Evolutionary conservation across 768 basidiomycete genomes (phyloP).

Genomic region (Mycena maculata): DNA sequence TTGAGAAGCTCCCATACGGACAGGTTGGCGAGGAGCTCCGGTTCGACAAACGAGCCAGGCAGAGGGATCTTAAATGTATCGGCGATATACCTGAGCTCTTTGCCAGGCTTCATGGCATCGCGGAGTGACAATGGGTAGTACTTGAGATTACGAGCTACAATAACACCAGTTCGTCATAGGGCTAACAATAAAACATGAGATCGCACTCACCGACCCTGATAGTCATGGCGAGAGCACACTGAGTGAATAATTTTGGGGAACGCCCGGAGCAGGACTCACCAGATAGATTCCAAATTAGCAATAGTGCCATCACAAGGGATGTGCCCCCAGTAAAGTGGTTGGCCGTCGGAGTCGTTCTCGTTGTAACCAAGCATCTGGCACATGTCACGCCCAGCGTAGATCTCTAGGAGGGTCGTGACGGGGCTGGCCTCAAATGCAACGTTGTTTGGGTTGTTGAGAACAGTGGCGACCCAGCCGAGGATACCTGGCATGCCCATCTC

Average conservation of each 20-base stretch:
- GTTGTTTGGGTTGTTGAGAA: slow-evolving; percentile 58
- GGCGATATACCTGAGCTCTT: slow-evolving; percentile 48
- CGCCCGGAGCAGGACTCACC: slow-evolving; percentile 41
- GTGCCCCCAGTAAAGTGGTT: slow-evolving; percentile 55
- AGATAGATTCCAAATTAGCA: slow-evolving; percentile 61
- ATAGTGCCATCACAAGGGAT: slow-evolving; percentile 57
- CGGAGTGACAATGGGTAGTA: slow-evolving; percentile 56
- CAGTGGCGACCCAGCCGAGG: slow-evolving; percentile 41
- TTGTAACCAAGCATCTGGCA: slow-evolving; percentile 55
- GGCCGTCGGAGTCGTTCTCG: slow-evolving; percentile 12
- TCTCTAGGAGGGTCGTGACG: slow-evolving; percentile 52
- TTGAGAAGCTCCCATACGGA: slow-evolving; percentile 57
- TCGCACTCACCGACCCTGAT: slow-evolving; percentile 21
- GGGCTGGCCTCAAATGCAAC: slow-evolving; percentile 55
- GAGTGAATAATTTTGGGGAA: slow-evolving; percentile 3
- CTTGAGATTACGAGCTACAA: slow-evolving; percentile 58
- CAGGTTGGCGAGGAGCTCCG: slow-evolving; percentile 44
- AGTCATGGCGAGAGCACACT: slow-evolving; percentile 4
- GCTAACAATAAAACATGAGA: slow-evolving; percentile 13
- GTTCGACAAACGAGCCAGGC: slow-evolving; percentile 28
- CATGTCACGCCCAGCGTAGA: slow-evolving; percentile 51
- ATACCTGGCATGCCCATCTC: slow-evolving; percentile 48
- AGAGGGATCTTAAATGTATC: slow-evolving; percentile 46
- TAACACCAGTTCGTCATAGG: slow-evolving; percentile 8
- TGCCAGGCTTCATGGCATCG: slow-evolving; percentile 45